phyloP scores from a whole-genome alignment of 305 asterid species.

The Salvia sclarea region DNA sequence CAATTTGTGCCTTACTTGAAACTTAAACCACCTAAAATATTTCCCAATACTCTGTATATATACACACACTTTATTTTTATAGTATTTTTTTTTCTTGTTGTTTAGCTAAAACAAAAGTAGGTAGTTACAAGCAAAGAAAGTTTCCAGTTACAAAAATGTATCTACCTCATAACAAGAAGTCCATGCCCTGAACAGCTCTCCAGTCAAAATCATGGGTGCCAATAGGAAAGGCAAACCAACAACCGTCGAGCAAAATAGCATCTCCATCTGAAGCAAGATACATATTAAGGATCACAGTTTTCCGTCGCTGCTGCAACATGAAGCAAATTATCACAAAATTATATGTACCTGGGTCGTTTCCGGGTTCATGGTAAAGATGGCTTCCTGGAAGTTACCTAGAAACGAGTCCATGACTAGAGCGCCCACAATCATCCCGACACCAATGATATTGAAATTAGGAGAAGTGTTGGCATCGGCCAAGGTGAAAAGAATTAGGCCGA shows the following conservation, averaged over 20 bases:
- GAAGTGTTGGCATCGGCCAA: slow-evolving; percentile 84
- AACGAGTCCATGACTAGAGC: slow-evolving; percentile 90
- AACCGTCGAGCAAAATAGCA: slow-evolving; percentile 90
- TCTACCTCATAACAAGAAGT: slow-evolving; percentile 73
- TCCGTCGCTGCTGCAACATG: neutral
- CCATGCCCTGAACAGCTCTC: slow-evolving; percentile 84
- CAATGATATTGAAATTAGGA: slow-evolving; percentile 76
- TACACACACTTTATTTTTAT: neutral
- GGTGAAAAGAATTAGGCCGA: slow-evolving; percentile 78
- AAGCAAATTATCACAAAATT: neutral
- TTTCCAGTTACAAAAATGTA: neutral
- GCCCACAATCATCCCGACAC: slow-evolving; percentile 76
- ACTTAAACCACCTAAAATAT: slow-evolving; percentile 5
- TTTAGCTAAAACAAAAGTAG: slow-evolving; percentile 30
- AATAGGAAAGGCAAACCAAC: slow-evolving; percentile 85
- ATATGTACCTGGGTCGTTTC: slow-evolving; percentile 79
- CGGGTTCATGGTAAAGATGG: slow-evolving; percentile 79
- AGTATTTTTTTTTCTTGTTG: neutral
- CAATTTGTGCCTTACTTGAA: slow-evolving; percentile 21
- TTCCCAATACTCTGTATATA: neutral
- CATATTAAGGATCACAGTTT: neutral
- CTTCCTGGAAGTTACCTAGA: slow-evolving; percentile 87
- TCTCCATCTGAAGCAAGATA: slow-evolving; percentile 63
- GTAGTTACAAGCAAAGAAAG: neutral
- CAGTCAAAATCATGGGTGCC: slow-evolving; percentile 80